Percentiles rank a stretch among this genome's conserved stretches.
Evolutionary conservation across 208 protist species (phyloP).

Genomic region (Leishmania mexicana): DNA sequence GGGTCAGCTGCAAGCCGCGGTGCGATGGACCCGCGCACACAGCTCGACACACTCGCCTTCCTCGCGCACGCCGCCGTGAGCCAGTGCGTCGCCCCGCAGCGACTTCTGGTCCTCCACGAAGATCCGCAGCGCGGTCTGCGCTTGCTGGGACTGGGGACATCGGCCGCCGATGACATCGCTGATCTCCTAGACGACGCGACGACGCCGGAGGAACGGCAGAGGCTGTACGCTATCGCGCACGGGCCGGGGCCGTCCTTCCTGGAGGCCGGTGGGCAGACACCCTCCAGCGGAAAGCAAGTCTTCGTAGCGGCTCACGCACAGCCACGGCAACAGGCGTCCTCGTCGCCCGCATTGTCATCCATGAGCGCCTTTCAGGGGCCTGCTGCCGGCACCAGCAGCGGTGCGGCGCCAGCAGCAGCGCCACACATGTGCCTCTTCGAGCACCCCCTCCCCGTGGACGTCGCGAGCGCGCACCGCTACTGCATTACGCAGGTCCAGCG

Average conservation of each 20-base stretch:
- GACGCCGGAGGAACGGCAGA: constrained; percentile 20
- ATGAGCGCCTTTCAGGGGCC: background rate
- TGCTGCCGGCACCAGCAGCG: background rate
- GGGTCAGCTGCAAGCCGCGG: background rate
- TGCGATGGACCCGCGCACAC: constrained; percentile 4
- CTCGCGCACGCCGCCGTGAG: constrained; percentile 61
- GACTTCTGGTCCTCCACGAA: constrained; percentile 64
- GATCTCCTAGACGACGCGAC: constrained; percentile 37
- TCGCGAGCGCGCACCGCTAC: constrained; percentile 52
- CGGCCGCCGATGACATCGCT: constrained; percentile 33
- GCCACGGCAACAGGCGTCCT: background rate
- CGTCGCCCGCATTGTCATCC: background rate
- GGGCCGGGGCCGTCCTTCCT: background rate
- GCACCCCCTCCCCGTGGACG: constrained; percentile 56
- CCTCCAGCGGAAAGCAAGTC: background rate
- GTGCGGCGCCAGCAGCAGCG: background rate
- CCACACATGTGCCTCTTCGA: constrained; percentile 28
- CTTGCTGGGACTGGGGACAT: constrained; percentile 46
- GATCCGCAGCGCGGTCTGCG: constrained; percentile 52
- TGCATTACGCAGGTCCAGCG: constrained; percentile 67
- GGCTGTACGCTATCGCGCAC: constrained; percentile 14
- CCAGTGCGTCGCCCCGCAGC: constrained; percentile 69
- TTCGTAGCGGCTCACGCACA: background rate
- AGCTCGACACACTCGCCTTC: constrained; percentile 53
- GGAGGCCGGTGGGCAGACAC: background rate